phyloP scores from a whole-genome alignment of 495 filamentous ascomycete genomes.

The Tricharina praecox region DNA sequence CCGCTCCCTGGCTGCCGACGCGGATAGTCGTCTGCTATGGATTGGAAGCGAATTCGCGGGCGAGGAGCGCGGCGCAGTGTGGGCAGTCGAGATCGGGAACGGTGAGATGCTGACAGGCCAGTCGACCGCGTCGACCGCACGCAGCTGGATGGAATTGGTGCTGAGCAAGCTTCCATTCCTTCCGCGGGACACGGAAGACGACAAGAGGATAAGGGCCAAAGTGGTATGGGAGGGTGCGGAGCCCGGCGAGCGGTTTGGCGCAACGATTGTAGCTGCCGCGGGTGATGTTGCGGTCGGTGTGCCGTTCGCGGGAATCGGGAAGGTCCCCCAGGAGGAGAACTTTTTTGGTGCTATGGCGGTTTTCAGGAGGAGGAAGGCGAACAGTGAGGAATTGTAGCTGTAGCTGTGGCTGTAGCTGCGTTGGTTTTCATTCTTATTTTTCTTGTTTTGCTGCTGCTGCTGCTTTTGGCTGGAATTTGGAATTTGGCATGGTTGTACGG shows the following conservation, averaged over 20 bases:
- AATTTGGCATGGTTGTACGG: no score
- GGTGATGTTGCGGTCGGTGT: conserved; percentile 16
- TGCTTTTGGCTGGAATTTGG: no score
- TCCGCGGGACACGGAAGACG: neutral
- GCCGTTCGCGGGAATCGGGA: conserved; percentile 15
- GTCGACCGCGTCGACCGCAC: no score
- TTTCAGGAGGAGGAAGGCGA: conserved; percentile 5
- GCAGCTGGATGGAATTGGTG: no score
- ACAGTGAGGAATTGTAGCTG: neutral
- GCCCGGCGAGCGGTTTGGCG: conserved; percentile 1
- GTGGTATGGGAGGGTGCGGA: neutral
- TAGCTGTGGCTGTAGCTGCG: neutral
- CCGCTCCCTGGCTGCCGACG: conserved; percentile 5
- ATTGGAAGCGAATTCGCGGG: conserved; percentile 20
- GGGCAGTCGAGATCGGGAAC: conserved; percentile 18
- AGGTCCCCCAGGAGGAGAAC: conserved; percentile 11
- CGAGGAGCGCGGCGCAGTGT: conserved; percentile 14
- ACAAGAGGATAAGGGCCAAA: neutral
- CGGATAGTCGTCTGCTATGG: conserved; percentile 5
- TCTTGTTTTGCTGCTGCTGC: neutral
- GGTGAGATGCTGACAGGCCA: neutral
- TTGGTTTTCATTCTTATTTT: neutral
- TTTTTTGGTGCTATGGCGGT: conserved; percentile 21
- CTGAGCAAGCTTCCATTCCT: neutral
- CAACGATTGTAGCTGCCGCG: neutral